Percentiles rank a stretch among this genome's conserved stretches.
Evolutionary conservation across 1,284 basidiomycete genomes (phyloP).

Genomic region (Gomphus sp.): DNA sequence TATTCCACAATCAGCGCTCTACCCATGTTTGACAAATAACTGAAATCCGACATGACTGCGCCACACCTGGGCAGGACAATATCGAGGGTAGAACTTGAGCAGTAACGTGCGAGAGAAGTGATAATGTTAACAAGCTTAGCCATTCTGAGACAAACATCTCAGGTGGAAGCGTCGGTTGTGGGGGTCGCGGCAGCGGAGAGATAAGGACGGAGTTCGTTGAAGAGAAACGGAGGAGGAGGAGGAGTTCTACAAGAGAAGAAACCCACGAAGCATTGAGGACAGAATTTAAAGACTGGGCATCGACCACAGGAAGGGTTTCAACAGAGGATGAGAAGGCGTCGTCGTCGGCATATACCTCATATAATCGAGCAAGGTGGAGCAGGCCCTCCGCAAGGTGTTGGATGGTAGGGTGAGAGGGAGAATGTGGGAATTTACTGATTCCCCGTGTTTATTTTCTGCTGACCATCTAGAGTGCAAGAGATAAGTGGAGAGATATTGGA

Average conservation of each 20-base stretch:
- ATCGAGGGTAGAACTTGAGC: conserved; percentile 38
- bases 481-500: conserved; percentile 68
- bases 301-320: conserved; percentile 68
- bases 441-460: conserved; percentile 28
- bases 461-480: conserved; percentile 64
- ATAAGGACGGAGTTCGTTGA: conserved; percentile 25
- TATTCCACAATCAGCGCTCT: conserved; percentile 83
- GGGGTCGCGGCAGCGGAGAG: conserved; percentile 19
- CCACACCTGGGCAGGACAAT: conserved; percentile 58
- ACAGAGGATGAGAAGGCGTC: conserved; percentile 91
- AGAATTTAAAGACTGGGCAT: conserved; percentile 42
- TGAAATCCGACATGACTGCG: conserved; percentile 85
- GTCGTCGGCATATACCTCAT: conserved; percentile 94
- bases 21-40: conserved; percentile 87
- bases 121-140: conserved; percentile 81
- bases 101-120: conserved; percentile 68
- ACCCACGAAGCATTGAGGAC: conserved; percentile 9
- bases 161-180: conserved; percentile 34
- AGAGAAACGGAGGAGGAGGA: conserved; percentile 25
- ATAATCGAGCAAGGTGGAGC: conserved; percentile 85
- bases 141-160: too few relatives aligned
- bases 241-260: conserved; percentile 8
- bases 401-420: conserved; percentile 84
- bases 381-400: conserved; percentile 88
- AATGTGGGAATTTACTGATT: conserved; percentile 84